Evolutionary conservation across 305 asterid genomes (phyloP), one percentile per base, ranked within the genome.

Genomic region (Euphrasia arctica): DNA sequence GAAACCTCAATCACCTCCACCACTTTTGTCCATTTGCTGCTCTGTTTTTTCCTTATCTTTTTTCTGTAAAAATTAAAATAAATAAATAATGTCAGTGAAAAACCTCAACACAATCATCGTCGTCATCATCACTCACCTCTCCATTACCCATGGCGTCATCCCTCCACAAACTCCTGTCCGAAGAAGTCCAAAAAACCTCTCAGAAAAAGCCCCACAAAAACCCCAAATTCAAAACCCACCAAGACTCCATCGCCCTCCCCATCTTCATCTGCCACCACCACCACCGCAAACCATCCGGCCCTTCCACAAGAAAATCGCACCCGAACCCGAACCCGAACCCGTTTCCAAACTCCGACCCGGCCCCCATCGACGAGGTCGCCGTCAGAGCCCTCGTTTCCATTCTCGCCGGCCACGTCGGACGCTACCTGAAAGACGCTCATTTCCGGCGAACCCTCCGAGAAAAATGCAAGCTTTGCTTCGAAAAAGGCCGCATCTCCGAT

Each of bases 251-350:
- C 32, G 66, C 80, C 12, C 77, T 90, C 56, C 90, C 91, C 25
- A 85, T 83, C 66, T 83, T 77, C 82, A 74, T 90, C 70, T 85
- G 97, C 80, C 90, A 83, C 72, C 86, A 81, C 61, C 81, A 84
- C 43, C 63, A 77, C 88, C 82, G 54, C 78, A 27, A 77, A 69
- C 75, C 88, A 15, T 70, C 91, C 0, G 51, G 74, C 3, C 10
- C 62, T 56, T 80, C 88, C 5, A 76, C 82, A 8, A 73, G 68
- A 15, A 79, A 71, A 63, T 31, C 34, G 5, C 5, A 31, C 4
- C 43, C 43, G 2, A 1, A 7, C 11, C 43, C 4, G 34, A 31
- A 31, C 34, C 34, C 43, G 43, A 36, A 36, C 42, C 42, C 42
- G 42, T 7, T 5, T 8, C 43, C 43, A 2, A 66, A 62, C 45